phyloP scores from a whole-genome alignment of 179 eudicot species.

The Nepenthes alata region DNA sequence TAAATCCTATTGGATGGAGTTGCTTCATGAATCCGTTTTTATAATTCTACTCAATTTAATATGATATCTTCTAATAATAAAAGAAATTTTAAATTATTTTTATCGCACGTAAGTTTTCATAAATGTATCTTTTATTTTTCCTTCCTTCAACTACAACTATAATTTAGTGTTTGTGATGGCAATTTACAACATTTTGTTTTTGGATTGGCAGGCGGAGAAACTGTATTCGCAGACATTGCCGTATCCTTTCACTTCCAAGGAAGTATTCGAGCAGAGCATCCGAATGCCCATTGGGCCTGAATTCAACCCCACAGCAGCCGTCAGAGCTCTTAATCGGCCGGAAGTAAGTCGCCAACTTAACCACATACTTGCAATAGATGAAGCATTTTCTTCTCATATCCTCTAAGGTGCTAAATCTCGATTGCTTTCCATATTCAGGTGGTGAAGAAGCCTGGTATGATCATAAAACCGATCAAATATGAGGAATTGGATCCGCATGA shows the following conservation, averaged over 20 bases:
- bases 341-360: slow-evolving; percentile 33
- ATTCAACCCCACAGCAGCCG: slow-evolving; percentile 55
- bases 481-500: slow-evolving; percentile 50
- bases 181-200: slow-evolving; percentile 1
- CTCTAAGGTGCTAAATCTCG: too few relatives aligned
- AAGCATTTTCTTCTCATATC: too few relatives aligned
- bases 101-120: too few relatives aligned
- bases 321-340: slow-evolving; percentile 73
- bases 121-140: background rate
- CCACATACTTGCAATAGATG: too few relatives aligned
- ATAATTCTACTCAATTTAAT: too few relatives aligned
- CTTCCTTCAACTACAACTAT: background rate
- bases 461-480: slow-evolving; percentile 61
- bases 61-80: too few relatives aligned
- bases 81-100: too few relatives aligned
- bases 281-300: slow-evolving; percentile 97
- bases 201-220: slow-evolving; percentile 61
- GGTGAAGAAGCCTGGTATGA: slow-evolving; percentile 75
- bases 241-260: slow-evolving; percentile 62
- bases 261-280: slow-evolving; percentile 57
- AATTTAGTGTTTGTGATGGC: background rate
- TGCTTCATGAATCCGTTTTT: too few relatives aligned
- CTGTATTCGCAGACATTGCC: slow-evolving; percentile 57
- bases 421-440: slow-evolving; percentile 29
- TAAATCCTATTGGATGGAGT: too few relatives aligned